Evolutionary conservation across 768 basidiomycete species (phyloP).

Genomic region (Termitomyces sp.): DNA sequence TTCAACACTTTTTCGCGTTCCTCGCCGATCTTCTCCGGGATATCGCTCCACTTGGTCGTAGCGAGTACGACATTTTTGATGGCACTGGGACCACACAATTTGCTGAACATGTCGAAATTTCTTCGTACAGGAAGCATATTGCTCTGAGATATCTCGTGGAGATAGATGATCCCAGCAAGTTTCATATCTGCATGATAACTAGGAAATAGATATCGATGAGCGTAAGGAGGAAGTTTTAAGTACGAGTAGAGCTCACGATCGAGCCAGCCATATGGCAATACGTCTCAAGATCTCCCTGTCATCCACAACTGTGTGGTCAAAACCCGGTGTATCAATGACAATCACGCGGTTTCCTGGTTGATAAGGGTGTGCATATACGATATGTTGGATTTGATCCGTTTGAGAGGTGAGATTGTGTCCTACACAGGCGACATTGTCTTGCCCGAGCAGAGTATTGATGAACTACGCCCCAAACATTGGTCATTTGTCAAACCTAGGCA

Average conservation of each 20-base stretch:
- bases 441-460: slow-evolving; percentile 22
- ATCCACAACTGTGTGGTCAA: slow-evolving; percentile 21
- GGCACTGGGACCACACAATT: slow-evolving; percentile 45
- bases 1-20: slow-evolving; percentile 13
- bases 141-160: slow-evolving; percentile 33
- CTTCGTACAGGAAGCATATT: slow-evolving; percentile 38
- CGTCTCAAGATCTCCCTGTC: slow-evolving; percentile 21
- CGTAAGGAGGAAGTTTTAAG: background rate
- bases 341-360: slow-evolving; percentile 12
- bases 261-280: slow-evolving; percentile 21
- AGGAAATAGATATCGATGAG: background rate
- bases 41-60: slow-evolving; percentile 50
- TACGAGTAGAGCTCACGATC: slow-evolving; percentile 11
- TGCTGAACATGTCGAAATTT: slow-evolving; percentile 47
- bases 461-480: slow-evolving; percentile 16
- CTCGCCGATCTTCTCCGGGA: slow-evolving; percentile 17
- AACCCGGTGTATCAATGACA: slow-evolving; percentile 23
- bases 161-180: slow-evolving; percentile 28
- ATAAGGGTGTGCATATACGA: slow-evolving; percentile 17
- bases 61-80: slow-evolving; percentile 46
- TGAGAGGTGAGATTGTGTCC: slow-evolving; percentile 19
- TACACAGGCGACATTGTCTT: slow-evolving; percentile 10
- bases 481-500: background rate
- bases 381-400: slow-evolving; percentile 19
- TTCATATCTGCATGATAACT: slow-evolving; percentile 25